Conservation (phyloP, 2,329 filamentous ascomycete species). For the Fusarium chlamydosporum region DNA sequence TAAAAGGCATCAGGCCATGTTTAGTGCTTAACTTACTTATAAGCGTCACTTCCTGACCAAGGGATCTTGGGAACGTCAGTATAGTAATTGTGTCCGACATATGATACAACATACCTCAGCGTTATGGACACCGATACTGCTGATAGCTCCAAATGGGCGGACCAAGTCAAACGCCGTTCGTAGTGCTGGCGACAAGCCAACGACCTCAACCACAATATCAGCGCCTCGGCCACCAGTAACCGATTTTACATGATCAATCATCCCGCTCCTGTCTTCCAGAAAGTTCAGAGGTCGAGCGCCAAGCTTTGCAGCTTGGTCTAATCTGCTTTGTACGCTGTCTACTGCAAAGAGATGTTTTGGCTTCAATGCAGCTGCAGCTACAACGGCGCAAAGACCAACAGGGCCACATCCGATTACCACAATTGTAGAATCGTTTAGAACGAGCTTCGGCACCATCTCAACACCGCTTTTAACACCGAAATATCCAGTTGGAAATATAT, state of each 20-base stretch:
- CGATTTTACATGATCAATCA: slow-evolving; percentile 78
- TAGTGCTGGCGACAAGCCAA: slow-evolving; percentile 78
- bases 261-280: slow-evolving; percentile 71
- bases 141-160: slow-evolving; percentile 79
- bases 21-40: slow-evolving; percentile 58
- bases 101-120: slow-evolving; percentile 60
- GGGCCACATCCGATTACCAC: slow-evolving; percentile 89
- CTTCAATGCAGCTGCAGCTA: slow-evolving; percentile 79
- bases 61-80: slow-evolving; percentile 62
- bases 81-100: too few species aligned
- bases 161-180: slow-evolving; percentile 79
- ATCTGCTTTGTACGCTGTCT: slow-evolving; percentile 80
- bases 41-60: slow-evolving; percentile 75
- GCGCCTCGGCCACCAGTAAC: slow-evolving; percentile 84
- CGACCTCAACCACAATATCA: slow-evolving; percentile 85
- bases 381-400: slow-evolving; percentile 85
- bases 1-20: too few species aligned
- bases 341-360: slow-evolving; percentile 84
- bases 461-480: slow-evolving; percentile 87
- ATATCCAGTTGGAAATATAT: slow-evolving; percentile 90
- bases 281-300: slow-evolving; percentile 90
- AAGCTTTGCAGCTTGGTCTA: slow-evolving; percentile 78
- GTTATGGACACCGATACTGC: slow-evolving; percentile 83
- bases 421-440: slow-evolving; percentile 70
- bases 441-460: slow-evolving; percentile 63